Evolutionary conservation across 176 grass and related monocot genomes (phyloP).

Genomic region (barley (Hordeum vulgare)): DNA sequence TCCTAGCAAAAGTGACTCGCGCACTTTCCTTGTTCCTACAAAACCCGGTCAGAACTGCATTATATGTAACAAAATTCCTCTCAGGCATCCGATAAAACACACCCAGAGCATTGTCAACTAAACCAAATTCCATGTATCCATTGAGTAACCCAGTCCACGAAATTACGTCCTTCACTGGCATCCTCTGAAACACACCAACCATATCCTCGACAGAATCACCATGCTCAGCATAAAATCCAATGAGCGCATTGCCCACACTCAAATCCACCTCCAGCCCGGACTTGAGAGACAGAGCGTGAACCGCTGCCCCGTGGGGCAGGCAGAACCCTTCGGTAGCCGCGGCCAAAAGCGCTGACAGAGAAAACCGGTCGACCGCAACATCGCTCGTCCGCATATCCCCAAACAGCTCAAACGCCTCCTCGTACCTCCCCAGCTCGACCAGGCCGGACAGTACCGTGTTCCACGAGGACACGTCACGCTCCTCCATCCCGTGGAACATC

Average conservation of each 20-base stretch:
- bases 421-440: conserved; percentile 48
- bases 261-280: conserved; percentile 47
- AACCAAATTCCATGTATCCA: conserved; percentile 63
- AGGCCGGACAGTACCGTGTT: conserved; percentile 44
- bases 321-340: conserved; percentile 34
- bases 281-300: conserved; percentile 64
- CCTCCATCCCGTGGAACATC: conserved; percentile 39
- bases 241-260: conserved; percentile 58
- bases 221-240: conserved; percentile 45
- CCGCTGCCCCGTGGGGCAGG: conserved; percentile 21
- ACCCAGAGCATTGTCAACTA: conserved; percentile 44
- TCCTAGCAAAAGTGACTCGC: conserved; percentile 34
- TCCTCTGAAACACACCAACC: conserved; percentile 41
- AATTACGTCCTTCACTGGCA: conserved; percentile 55
- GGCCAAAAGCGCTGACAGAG: conserved; percentile 42
- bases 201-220: conserved; percentile 24
- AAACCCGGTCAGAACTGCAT: conserved; percentile 58
- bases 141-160: conserved; percentile 63
- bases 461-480: conserved; percentile 61
- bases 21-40: conserved; percentile 52
- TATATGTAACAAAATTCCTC: conserved; percentile 55
- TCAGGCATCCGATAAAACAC: conserved; percentile 63
- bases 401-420: conserved; percentile 56
- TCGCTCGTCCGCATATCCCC: conserved; percentile 35
- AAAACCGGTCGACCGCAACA: conserved; percentile 30